Evolutionary conservation across 2,329 filamentous ascomycete species (phyloP), one percentile per base, ranked within the genome.

Genomic region (Escovopsis weberi): DNA sequence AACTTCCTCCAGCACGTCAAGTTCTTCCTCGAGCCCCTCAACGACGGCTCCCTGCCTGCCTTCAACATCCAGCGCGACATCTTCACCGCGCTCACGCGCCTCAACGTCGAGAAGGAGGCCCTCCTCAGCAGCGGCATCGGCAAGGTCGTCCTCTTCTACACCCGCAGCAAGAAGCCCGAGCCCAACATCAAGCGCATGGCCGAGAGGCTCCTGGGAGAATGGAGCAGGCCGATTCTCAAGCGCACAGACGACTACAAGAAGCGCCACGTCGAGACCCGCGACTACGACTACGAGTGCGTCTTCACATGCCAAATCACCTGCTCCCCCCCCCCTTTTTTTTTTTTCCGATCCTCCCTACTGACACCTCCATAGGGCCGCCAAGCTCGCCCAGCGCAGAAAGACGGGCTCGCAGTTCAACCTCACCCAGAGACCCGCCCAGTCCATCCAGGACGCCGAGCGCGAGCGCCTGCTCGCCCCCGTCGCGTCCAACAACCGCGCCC

Each of bases 31-130:
- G 91, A 98, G 59, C 91, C 91, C 1, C 74, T 96, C 38, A 87
- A 89, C 53, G 89, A 96, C 57, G 91, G 89, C 44, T 89, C 85
- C 47, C 73, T 98, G 40, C 91, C 91, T 0, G 89, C 91, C 28
- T 98, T 95, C 66, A 91, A 91, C 58, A 96, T 98, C 51, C 91
- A 98, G 66, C 85, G 88, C 47, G 88, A 96, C 59, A 76, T 98
- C 37, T 91, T 98, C 59, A 75, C 76, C 26, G 82, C 85, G 23
- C 70, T 98, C 33, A 75, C 74, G 15, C 80, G 78, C 54, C 72
- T 96, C 5, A 87, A 86, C 6, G 86, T 96, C 50, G 84, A 87
- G 58, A 95, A 95, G 58, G 91, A 96, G 53, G 75, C 82, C 2
- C 72, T 98, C 12, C 73, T 93, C 19, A 88, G 87, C 50, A 94